These are phyloP conservation scores for Rhizopogon roseolus DNA, from an alignment of 768 basidiomycete species.

Conservation along the genomic window DNA sequence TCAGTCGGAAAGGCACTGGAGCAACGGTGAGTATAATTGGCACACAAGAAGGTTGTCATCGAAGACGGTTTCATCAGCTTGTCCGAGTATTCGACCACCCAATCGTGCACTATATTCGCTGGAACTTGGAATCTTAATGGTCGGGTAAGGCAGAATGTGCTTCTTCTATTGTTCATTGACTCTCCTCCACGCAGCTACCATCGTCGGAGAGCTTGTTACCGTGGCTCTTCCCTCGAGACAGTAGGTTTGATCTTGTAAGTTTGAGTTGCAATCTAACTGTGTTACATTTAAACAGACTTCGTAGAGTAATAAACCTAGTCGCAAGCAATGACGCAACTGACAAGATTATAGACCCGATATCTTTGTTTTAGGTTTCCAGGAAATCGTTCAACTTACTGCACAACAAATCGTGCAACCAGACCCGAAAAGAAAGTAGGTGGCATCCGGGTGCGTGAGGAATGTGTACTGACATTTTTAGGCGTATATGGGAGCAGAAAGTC, in stretches of 20 bases:
- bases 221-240: constrained; percentile 84
- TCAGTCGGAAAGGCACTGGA: constrained; percentile 69
- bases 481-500: constrained; percentile 82
- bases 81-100: constrained; percentile 79
- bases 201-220: constrained; percentile 80
- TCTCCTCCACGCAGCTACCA: constrained; percentile 35
- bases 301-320: constrained; percentile 11
- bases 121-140: constrained; percentile 99
- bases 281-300: constrained; percentile 8
- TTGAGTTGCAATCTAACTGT: background rate
- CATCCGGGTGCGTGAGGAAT: background rate
- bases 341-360: constrained; percentile 67
- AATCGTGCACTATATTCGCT: constrained; percentile 67
- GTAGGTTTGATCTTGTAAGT: constrained; percentile 39
- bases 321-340: constrained; percentile 18
- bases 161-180: constrained; percentile 5
- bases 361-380: constrained; percentile 89
- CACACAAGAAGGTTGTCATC: background rate
- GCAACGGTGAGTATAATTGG: constrained; percentile 45
- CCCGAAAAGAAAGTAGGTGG: constrained; percentile 78
- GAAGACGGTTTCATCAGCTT: constrained; percentile 38
- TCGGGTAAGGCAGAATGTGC: constrained; percentile 43
- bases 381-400: constrained; percentile 96
- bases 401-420: constrained; percentile 96
- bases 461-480: constrained; percentile 39